A percentile compares a stretch with the other conserved stretches of the same genome.
These are phyloP conservation scores for Lineolata rhizophorae DNA, from an alignment of 495 filamentous ascomycete genomes.

Conservation along the genomic window DNA sequence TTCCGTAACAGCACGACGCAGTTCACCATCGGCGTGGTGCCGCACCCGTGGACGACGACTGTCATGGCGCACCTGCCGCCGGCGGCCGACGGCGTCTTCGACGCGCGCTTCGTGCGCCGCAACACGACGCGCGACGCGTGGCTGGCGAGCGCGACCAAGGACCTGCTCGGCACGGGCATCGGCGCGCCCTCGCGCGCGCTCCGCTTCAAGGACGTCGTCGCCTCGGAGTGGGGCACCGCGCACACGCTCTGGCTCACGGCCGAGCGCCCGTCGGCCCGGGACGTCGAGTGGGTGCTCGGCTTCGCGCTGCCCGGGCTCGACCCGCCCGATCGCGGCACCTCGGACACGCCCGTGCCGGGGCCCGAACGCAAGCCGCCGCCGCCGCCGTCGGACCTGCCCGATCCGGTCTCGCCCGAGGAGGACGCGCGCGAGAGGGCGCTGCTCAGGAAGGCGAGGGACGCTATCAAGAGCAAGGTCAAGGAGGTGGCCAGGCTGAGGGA, in stretches of 20 bases:
- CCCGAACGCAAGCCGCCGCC: conserved; percentile 16
- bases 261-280: conserved; percentile 35
- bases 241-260: conserved; percentile 64
- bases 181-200: conserved; percentile 40
- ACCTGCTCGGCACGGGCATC: conserved; percentile 36
- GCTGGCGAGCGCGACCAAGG: conserved; percentile 49
- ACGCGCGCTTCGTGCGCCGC: conserved; percentile 48
- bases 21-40: conserved; percentile 70
- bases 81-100: conserved; percentile 24
- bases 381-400: no score
- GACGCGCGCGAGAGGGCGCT: conserved; percentile 16
- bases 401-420: conserved; percentile 8
- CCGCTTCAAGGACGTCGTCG: conserved; percentile 64
- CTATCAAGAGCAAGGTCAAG: conserved; percentile 23
- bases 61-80: conserved; percentile 26
- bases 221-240: conserved; percentile 31
- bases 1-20: conserved; percentile 21
- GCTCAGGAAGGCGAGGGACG: conserved; percentile 17
- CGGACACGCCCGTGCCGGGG: conserved; percentile 24
- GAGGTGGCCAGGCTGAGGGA: conserved; percentile 23
- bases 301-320: conserved; percentile 49
- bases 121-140: conserved; percentile 47
- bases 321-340: conserved; percentile 3
- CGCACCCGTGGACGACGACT: conserved; percentile 71
- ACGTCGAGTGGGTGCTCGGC: conserved; percentile 76